Evolutionary conservation across 306 rosid species (phyloP).

Genomic region (Cucumis sativus): DNA sequence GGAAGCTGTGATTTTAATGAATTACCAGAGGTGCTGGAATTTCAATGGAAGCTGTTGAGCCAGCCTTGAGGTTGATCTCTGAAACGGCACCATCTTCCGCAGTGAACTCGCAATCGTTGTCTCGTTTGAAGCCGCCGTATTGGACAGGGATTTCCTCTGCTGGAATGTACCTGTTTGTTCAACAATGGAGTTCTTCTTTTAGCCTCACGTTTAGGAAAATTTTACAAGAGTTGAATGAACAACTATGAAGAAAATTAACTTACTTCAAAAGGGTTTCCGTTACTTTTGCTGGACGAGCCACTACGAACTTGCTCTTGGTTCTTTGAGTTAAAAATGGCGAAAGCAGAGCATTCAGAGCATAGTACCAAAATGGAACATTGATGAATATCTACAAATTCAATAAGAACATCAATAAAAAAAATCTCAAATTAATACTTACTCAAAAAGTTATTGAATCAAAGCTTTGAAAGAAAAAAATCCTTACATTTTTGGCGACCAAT

Average conservation of each 20-base stretch:
- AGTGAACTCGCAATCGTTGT: conserved; percentile 21
- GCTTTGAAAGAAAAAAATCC: neutral
- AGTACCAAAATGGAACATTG: conserved; percentile 94
- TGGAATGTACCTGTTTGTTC: conserved; percentile 25
- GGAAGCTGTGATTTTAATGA: no score
- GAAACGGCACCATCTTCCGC: conserved; percentile 18
- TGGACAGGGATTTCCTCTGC: conserved; percentile 32
- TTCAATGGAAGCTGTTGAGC: conserved; percentile 21
- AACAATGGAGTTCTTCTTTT: neutral
- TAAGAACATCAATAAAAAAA: neutral
- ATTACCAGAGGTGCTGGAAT: conserved; percentile 21
- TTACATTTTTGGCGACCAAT: conserved; percentile 76
- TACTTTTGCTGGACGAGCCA: conserved; percentile 35
- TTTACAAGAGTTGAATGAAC: neutral
- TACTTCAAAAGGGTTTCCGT: conserved; percentile 40
- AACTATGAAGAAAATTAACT: neutral
- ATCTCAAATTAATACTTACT: neutral
- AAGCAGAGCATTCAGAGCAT: conserved; percentile 57
- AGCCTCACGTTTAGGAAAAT: no score
- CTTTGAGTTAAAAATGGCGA: conserved; percentile 77
- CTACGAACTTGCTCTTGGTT: conserved; percentile 53
- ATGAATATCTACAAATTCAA: conserved; percentile 50
- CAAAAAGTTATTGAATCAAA: no score
- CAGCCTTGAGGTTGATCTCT: conserved; percentile 24
- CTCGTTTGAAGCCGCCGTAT: conserved; percentile 38